Base-by-base conservation (phyloP, 1,284 basidiomycete genomes). In the Sporisorium sorghi region DNA sequence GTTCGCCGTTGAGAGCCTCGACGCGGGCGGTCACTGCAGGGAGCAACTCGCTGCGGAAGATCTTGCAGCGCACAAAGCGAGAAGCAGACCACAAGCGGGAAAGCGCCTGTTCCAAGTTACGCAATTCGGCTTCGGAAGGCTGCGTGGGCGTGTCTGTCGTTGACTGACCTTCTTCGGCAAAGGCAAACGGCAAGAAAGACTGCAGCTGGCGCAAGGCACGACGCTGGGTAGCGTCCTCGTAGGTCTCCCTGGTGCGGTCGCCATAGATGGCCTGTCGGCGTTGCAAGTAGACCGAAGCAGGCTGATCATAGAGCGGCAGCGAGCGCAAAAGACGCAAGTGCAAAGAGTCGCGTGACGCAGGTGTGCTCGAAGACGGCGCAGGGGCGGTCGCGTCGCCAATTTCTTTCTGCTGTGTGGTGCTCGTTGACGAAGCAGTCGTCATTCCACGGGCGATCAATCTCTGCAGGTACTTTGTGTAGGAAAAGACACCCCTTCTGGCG, bases 401-500 rank as follows among this genome's bases (percentile, higher is more conserved):
- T 9, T 30, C 9, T 24, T 40, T 19, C n/a, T 37, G 39, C 24
- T 39, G 15, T 10, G 19, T 17, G 15, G 11, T 17, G 21, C 30
- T 19, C 4, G 54, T 6, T 4, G 60, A 48, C 24, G 61, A 46
- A 24, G 62, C 30, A 15, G 51, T 64, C 28, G 64, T 68, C 57
- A 56, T 65, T 6, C 93, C 92, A 24, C 92, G 88, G 1, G 93
- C 92, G 58, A 95, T 90, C 23, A 97, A 87, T 26, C 91, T 88
- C 79, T 94, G 92, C 30, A 96, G 88, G 80, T 95, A 97, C 42
- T 88, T 87, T n/a, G 90, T 87, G 79, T 93, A 96, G 1, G 91
- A 92, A 83, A 96, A 95, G 21, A 94, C 83, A 4, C 89, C 90
- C 26, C 88, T 86, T 76, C 91, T 89, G 5, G 92, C 90, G 2